Evolutionary conservation across 495 filamentous ascomycete genomes (phyloP), one percentile per base, ranked within the genome.

Genomic region (Aspergillus bridgeri): DNA sequence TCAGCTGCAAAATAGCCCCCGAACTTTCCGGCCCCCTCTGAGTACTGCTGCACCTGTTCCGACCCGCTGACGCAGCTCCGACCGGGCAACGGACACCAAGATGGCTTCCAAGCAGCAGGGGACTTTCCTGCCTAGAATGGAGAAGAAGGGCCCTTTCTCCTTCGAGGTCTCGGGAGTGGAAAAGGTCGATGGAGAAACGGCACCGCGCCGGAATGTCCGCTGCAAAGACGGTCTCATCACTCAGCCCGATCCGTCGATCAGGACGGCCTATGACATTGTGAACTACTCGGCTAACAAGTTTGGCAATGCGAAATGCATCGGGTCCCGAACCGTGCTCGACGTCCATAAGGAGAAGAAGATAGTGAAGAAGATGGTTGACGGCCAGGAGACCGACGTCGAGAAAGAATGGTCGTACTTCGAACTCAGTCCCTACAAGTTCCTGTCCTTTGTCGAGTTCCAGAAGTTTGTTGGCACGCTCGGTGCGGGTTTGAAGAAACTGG

Each of bases 401-500:
- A 94, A 94, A 82, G 82, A 86, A 54, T 94, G 90, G 90, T 85
- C 83, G 51, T 94, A 88, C 71, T 92, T 89, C 69, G 90, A 94
- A 75, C 81, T 92, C 55, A 86, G 86, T 65, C 79, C 72, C 57
- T 94, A 92, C 77, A 81, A 82, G 55, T 94, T 86, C 72, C 77
- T 88, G 60, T 88, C 81, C 66, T 94, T 89, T 73, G 81, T 80
- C 56, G 87, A 93, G 61, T 92, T 90, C 69, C 83, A 91, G 73
- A 79, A 78, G 60, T 67, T 86, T 57, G 76, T 76, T 20, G 67
- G 87, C 43, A 78, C 85, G 53, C 54, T 90, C 50, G 90, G 90
- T 42, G 75, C 81, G 44, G 90, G 86, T 38, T 71, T 88, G 67
- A 79, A 85, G 61, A 84, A 88, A 68, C 75, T 92, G 11, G 89